Evolutionary conservation across 306 rosid genomes (phyloP), one percentile per base, ranked within the genome.

Genomic region (Parietaria judaica): DNA sequence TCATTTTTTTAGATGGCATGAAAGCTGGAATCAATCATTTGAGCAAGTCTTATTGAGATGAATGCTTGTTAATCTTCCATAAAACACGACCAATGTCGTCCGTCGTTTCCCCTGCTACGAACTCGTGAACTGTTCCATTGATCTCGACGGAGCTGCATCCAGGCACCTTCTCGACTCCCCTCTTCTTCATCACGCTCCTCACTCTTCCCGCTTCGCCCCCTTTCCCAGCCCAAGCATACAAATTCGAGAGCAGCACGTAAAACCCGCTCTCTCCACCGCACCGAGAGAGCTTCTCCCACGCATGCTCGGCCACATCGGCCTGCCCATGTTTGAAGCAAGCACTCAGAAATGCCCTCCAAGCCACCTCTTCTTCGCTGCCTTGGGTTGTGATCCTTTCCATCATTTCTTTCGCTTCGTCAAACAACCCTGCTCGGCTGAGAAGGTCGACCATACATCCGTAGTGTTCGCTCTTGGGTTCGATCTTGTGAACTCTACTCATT

Each of bases 311-410:
- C 15, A 81, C 54, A 58, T 72, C 76, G 61, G 75, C 69, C 69
- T 81, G 75, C 66, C 91, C 89, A 39, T 80, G 81, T 17, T 76
- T 86, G 58, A 83, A 83, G 52, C 96, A 81, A 44, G 88, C 88
- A 67, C 87, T 81, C 15, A 89, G 70, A 78, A 86, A 86, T 39
- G 97, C 89, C 55, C 92, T 80, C 97, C 95, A 86, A 72, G 89
- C 87, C 61, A 76, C 70, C 61, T 84, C 81, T 52, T 80, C 84
- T 66, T 80, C 79, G 14, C 79, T 74, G 45, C 58, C 64, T 39
- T 61, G 76, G 59, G 70, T 59, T 44, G 86, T 54, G 37, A 36
- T 68, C 1, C 83, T 76, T 56, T 72, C 66, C 4, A 85, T 72
- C 36, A 79, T 63, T 51, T 53, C 75, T 72, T 74, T 77, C 6